Percentiles rank a stretch among this genome's conserved stretches.
These are phyloP conservation scores for Trichoderma aggressivum DNA, from an alignment of 2,329 filamentous ascomycete genomes.

Conservation along the genomic window DNA sequence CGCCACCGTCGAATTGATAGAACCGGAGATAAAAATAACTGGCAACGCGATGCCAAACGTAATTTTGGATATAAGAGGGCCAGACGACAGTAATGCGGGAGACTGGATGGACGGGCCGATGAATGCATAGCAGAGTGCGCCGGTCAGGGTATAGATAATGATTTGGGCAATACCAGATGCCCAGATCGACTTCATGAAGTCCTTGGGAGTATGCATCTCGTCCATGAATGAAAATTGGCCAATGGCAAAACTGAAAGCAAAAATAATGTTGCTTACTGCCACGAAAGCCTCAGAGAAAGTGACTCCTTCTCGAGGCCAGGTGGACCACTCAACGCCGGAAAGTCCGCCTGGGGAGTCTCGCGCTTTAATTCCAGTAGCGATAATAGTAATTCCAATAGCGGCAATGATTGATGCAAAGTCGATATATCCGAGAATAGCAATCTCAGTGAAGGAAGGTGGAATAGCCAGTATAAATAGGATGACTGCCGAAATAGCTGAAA, in stretches of 20 bases:
- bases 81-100: conserved; percentile 61
- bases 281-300: conserved; percentile 51
- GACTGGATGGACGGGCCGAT: conserved; percentile 56
- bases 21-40: conserved; percentile 66
- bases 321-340: conserved; percentile 32
- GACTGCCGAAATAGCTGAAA: conserved; percentile 37
- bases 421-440: conserved; percentile 42
- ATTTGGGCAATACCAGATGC: conserved; percentile 56
- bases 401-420: conserved; percentile 56
- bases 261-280: conserved; percentile 60
- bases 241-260: conserved; percentile 55
- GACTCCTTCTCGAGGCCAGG: conserved; percentile 37
- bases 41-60: conserved; percentile 64
- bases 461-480: conserved; percentile 38
- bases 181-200: conserved; percentile 48
- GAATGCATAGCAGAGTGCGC: conserved; percentile 62
- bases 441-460: conserved; percentile 39
- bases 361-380: conserved; percentile 50
- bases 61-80: conserved; percentile 53
- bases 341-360: conserved; percentile 20
- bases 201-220: conserved; percentile 41
- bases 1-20: conserved; percentile 52
- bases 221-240: conserved; percentile 45
- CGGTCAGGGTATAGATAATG: conserved; percentile 59
- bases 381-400: conserved; percentile 60